Evolutionary conservation across 805 yeast species (phyloP), one percentile per base, ranked within the genome.

Genomic region (Kazachstania taianensis): DNA sequence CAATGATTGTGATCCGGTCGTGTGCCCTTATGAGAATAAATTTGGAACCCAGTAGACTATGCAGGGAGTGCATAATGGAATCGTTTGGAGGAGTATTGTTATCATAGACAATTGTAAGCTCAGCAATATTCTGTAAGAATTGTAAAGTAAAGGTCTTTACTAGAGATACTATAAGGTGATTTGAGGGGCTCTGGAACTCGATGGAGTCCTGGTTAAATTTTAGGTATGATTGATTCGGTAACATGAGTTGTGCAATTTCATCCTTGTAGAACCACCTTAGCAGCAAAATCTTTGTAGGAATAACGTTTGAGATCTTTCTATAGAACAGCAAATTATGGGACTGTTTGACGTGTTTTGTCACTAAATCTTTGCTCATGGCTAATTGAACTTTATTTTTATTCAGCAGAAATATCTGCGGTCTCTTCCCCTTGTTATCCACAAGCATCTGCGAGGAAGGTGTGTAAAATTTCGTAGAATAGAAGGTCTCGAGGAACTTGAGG

Each of bases 101-200:
- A 3, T 33, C 23, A 16, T 23, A 16, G 14, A 23, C 33, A n/a
- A 42, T 22, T 1, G 31, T 30, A 7, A 53, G 42, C 34, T 57
- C 61, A 6, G 47, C 48, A 14, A 56, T 41, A 10, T 46, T 46
- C 32, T 52, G 57, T 16, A 57, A 40, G 8, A 57, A 41, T 16
- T 45, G 38, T 10, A 50, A 42, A 3, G 56, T 49, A 25, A 59
- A 48, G 4, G 40, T 33, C 38, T 51, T 56, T 6, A 45, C 38
- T 2, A 47, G 43, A 7, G 43, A 35, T 4, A 48, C 48, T 33
- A 56, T 34, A 13, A 52, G 31, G 5, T 37, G 32, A n/a, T 36
- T 17, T 7, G 53, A 48, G 2, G 41, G 32, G 2, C 54, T 42
- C 30, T 49, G 50, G 32, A 55, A 50, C 32, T 52, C 49, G 27